Evolutionary conservation across 257 asterid species (phyloP).

Genomic region (Salvia hispanica): DNA sequence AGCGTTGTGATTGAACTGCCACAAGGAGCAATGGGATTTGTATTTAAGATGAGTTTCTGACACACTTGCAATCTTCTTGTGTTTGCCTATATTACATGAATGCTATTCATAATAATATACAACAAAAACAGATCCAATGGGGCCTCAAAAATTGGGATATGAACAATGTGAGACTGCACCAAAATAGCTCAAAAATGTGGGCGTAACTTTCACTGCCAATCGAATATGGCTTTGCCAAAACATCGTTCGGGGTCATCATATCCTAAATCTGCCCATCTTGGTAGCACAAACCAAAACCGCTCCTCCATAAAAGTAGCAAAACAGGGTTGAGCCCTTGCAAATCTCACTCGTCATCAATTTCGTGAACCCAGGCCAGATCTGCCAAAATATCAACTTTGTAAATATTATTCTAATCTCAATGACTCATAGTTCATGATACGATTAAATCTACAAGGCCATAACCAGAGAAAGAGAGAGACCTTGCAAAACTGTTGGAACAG

Average conservation of each 20-base stretch:
- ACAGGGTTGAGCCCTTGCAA: neutral
- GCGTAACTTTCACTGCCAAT: neutral
- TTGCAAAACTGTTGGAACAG: constrained; percentile 89
- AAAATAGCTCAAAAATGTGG: constrained; percentile 16
- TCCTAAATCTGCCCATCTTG: constrained; percentile 19
- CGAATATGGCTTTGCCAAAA: constrained; percentile 11
- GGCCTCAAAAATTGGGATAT: constrained; percentile 34
- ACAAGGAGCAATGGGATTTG: neutral
- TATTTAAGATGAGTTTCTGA: constrained; percentile 27
- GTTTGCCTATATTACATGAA: constrained; percentile 31
- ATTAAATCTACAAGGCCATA: neutral
- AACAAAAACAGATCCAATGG: constrained; percentile 19
- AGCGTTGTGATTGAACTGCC: too few species aligned
- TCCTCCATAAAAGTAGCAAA: constrained; percentile 26
- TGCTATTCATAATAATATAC: constrained; percentile 36
- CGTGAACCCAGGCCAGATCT: constrained; percentile 60
- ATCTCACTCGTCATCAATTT: constrained; percentile 39
- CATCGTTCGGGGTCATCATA: constrained; percentile 18
- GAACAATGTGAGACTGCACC: constrained; percentile 22
- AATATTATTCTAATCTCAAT: too few species aligned
- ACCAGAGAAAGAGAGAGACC: constrained; percentile 46
- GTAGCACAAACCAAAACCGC: constrained; percentile 16
- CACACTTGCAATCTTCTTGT: constrained; percentile 25
- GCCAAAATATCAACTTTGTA: constrained; percentile 25
- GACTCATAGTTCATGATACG: too few species aligned